These are phyloP conservation scores for Boletus sp. DNA, from an alignment of 768 basidiomycete species.

Conservation along the genomic window DNA sequence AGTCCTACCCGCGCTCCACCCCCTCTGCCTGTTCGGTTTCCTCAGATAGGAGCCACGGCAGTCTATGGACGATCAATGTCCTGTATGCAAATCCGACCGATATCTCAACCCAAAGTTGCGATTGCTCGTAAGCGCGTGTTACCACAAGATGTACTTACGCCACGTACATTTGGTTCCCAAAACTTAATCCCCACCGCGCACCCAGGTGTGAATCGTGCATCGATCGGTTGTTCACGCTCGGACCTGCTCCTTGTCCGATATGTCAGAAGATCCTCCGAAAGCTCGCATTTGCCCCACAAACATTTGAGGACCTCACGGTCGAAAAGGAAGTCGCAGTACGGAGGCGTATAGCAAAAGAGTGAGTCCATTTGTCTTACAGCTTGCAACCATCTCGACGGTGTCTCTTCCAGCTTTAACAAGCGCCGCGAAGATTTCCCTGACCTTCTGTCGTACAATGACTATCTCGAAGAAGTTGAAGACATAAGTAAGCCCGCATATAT, in stretches of 20 bases:
- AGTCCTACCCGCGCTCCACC: constrained; percentile 24
- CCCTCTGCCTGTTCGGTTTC: background rate
- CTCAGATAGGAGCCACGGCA: constrained; percentile 27
- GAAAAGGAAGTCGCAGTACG: constrained; percentile 94
- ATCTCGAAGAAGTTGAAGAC: constrained; percentile 94
- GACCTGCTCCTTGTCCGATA: constrained; percentile 94
- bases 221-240: constrained; percentile 91
- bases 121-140: constrained; percentile 92
- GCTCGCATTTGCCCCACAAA: constrained; percentile 92
- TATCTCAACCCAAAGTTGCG: constrained; percentile 94
- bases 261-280: constrained; percentile 87
- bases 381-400: background rate
- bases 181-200: constrained; percentile 6
- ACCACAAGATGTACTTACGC: constrained; percentile 87
- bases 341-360: constrained; percentile 88
- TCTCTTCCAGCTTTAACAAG: constrained; percentile 80
- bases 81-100: constrained; percentile 94
- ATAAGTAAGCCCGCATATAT: constrained; percentile 50
- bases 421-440: constrained; percentile 83
- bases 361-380: constrained; percentile 18
- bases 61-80: constrained; percentile 94
- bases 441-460: constrained; percentile 84
- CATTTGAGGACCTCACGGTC: constrained; percentile 87
- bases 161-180: background rate
- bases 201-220: constrained; percentile 98